Conservation (phyloP, 2,329 filamentous ascomycete genomes). For the Elsinoe fawcettii region DNA sequence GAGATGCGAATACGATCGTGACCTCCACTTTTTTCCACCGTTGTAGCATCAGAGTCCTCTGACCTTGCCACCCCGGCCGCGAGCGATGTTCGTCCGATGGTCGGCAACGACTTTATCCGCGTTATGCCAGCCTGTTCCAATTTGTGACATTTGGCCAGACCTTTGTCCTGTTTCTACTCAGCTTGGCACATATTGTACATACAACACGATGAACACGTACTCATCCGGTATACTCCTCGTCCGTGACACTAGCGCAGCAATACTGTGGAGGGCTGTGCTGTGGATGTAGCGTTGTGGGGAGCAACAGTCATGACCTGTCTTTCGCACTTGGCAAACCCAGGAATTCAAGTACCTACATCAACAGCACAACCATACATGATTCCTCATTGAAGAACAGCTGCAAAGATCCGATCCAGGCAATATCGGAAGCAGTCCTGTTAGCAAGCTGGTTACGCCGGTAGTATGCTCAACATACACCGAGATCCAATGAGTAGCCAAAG, state of each 20-base stretch:
- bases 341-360: too few relatives aligned
- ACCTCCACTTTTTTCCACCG: background rate
- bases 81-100: background rate
- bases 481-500: conserved; percentile 5
- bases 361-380: too few relatives aligned
- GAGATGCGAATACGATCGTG: too few relatives aligned
- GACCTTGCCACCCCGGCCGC: background rate
- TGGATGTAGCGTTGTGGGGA: too few relatives aligned
- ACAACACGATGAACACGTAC: background rate
- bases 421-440: conserved; percentile 22
- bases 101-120: background rate
- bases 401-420: conserved; percentile 44
- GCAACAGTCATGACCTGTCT: too few relatives aligned
- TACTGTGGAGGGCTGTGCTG: too few relatives aligned
- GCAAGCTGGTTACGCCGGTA: conserved; percentile 8
- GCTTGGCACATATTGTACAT: background rate
- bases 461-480: conserved; percentile 20
- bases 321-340: too few relatives aligned
- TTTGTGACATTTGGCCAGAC: background rate
- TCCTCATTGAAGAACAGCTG: conserved; percentile 41
- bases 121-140: background rate
- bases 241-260: too few relatives aligned
- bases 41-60: background rate
- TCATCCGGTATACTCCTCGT: too few relatives aligned
- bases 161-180: background rate